phyloP scores from a whole-genome alignment of 208 protist genomes.

The Phytomonas sp. region DNA sequence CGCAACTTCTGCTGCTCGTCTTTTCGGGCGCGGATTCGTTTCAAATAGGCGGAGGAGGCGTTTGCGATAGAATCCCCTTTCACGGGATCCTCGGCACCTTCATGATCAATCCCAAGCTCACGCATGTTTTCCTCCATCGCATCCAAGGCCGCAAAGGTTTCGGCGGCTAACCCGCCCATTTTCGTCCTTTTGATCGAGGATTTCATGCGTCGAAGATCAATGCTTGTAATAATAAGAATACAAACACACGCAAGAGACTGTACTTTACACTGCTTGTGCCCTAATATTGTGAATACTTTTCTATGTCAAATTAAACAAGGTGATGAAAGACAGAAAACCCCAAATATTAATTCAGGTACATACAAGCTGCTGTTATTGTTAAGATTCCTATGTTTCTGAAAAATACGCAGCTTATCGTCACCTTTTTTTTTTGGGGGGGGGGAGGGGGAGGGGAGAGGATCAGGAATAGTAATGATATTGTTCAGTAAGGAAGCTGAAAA shows the following conservation, averaged over 20 bases:
- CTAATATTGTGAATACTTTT: not conserved
- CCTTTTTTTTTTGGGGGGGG: not conserved
- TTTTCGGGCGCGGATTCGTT: not conserved
- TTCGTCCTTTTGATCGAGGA: not conserved
- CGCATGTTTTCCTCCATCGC: slow-evolving; percentile 75
- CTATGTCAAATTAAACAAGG: not conserved
- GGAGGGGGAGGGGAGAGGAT: too few relatives aligned
- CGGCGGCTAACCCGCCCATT: slow-evolving; percentile 14
- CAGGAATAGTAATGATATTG: not conserved
- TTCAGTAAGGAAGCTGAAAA: not conserved
- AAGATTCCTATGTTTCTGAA: not conserved
- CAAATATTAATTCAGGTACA: not conserved
- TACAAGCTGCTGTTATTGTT: not conserved
- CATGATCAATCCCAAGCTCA: slow-evolving; percentile 42
- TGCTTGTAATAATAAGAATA: not conserved
- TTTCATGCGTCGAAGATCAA: not conserved
- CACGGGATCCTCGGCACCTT: slow-evolving; percentile 4
- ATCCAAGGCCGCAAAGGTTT: slow-evolving; percentile 40
- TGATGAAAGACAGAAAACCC: not conserved
- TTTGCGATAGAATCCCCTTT: slow-evolving; percentile 29
- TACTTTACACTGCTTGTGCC: not conserved
- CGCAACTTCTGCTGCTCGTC: slow-evolving; percentile 12
- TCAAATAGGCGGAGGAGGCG: slow-evolving; percentile 25
- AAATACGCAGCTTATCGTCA: not conserved
- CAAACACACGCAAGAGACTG: not conserved